Evolutionary conservation across 1,139 yeast genomes (phyloP).

Genomic region (Diutina scorzettiae): DNA sequence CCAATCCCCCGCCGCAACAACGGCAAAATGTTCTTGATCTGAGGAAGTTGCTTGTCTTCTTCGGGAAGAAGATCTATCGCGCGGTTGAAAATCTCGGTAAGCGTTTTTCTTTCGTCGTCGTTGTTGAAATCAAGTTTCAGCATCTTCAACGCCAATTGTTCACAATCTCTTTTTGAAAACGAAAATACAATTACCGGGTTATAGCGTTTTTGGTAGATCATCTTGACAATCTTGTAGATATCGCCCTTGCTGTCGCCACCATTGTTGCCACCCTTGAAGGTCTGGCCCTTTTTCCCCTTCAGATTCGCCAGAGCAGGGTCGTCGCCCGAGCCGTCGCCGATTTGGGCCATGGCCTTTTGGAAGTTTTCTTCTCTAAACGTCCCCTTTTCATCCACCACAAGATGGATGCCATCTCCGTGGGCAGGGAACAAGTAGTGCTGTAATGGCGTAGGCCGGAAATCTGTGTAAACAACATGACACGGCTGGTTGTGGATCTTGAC

Average conservation of each 20-base stretch:
- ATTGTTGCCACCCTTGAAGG: constrained; percentile 77
- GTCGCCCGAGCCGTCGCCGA: constrained; percentile 73
- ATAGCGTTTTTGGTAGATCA: constrained; percentile 92
- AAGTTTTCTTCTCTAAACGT: constrained; percentile 93
- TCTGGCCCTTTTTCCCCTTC: constrained; percentile 62
- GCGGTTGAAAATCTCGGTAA: constrained; percentile 77
- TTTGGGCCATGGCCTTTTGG: constrained; percentile 95
- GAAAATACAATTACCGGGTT: constrained; percentile 98
- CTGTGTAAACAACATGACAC: constrained; percentile 96
- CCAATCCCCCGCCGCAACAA: constrained; percentile 91
- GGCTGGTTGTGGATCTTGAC: constrained; percentile 92
- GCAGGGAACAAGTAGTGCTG: constrained; percentile 74
- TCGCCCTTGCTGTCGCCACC: constrained; percentile 69
- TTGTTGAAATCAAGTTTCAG: constrained; percentile 87
- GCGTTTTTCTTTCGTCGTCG: constrained; percentile 83
- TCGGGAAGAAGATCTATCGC: constrained; percentile 84
- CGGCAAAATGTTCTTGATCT: constrained; percentile 83
- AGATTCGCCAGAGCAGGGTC: constrained; percentile 51
- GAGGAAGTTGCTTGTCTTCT: constrained; percentile 84
- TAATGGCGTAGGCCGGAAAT: constrained; percentile 96
- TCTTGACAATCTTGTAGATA: constrained; percentile 90
- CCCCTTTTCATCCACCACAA: constrained; percentile 96
- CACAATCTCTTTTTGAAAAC: constrained; percentile 94
- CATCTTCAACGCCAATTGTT: constrained; percentile 85
- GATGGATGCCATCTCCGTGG: constrained; percentile 97